Percentiles rank a stretch among this genome's conserved stretches.
Conservation (phyloP, 2,329 filamentous ascomycete genomes). For the Remersonia thermophila region DNA sequence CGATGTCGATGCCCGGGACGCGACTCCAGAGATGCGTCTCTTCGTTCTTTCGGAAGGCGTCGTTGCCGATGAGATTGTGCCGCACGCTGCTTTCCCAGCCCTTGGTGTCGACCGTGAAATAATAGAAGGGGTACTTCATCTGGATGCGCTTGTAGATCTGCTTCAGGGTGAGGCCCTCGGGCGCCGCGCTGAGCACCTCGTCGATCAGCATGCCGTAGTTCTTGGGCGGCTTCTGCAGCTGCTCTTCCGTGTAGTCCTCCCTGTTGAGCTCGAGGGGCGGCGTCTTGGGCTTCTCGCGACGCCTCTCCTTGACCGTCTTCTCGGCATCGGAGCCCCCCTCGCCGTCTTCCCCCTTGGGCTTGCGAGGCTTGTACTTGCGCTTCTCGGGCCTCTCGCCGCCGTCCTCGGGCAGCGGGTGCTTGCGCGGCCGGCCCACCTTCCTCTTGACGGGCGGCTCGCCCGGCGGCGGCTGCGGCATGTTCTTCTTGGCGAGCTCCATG, state of each 20-base stretch:
- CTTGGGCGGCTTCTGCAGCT: constrained; percentile 49
- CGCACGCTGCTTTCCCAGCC: constrained; percentile 57
- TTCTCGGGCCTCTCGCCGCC: constrained; percentile 44
- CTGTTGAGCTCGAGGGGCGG: constrained; percentile 43
- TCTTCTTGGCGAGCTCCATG: constrained; percentile 40
- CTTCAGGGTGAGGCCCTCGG: constrained; percentile 44
- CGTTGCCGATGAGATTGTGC: constrained; percentile 50
- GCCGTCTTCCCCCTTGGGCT: constrained; percentile 33
- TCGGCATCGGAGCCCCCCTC: constrained; percentile 43
- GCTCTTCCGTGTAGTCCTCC: constrained; percentile 44
- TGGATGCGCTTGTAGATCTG: constrained; percentile 53
- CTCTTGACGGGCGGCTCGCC: constrained; percentile 45
- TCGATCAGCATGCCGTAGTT: constrained; percentile 51
- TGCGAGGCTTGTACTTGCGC: constrained; percentile 53
- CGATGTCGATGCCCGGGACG: constrained; percentile 44
- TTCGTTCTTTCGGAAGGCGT: constrained; percentile 47
- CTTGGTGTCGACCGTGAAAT: constrained; percentile 48
- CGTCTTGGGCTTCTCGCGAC: constrained; percentile 52
- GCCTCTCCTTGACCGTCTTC: constrained; percentile 43
- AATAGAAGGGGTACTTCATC: constrained; percentile 45
- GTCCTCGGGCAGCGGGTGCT: constrained; percentile 49
- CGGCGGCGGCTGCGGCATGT: constrained; percentile 32
- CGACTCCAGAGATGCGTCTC: constrained; percentile 45
- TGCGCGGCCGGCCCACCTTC: constrained; percentile 53
- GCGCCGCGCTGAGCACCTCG: constrained; percentile 43